Base-by-base conservation (phyloP, 2,329 filamentous ascomycete species). In the Aquanectria penicillioides region DNA sequence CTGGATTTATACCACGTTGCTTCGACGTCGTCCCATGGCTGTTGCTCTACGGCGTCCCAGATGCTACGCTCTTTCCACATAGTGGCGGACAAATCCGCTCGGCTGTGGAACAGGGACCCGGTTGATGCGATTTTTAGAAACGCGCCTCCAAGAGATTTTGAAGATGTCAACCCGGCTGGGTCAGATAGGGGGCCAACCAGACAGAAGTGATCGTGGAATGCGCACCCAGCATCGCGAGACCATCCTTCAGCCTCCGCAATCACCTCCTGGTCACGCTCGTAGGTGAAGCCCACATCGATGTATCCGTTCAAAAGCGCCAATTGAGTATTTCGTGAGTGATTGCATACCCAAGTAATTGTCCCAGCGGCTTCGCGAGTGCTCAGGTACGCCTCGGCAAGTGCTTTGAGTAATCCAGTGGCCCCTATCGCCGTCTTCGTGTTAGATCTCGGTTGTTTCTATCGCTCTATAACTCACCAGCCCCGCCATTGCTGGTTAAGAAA, bases 11-110 rank as follows among this genome's bases (percentile, higher is more conserved):
- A 50, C 47, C 47, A 50, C 4, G 18, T 6, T 8, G 34, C 34
- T 18, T 37, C 26, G 6, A 8, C 12, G 23, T 50, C 47, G 1
- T 40, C 6, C 47, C 47, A 50, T 11, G 47, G 47, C 4, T 31
- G 15, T 15, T 6, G 15, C 5, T 9, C 12, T 9, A 40, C 18
- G 22, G 36, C n/a, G 11, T 6, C 25, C 47, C 47, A 50, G 17
- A 40, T 31, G 8, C 47, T 18, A 13, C 34, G 47, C 23, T 50
- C 47, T 8, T 50, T 50, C 47, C 47, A 50, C 47, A 50, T 50
- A 3, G 34, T 50, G 5, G 47, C 47, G 6, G 47, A 50, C 17
- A 29, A 15, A 17, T 50, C 47, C 12, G 34, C 47, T 3, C 47
- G 47, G 9, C 47, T 40, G 5, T 50, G 34, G 5, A 50, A 50